Conservation (phyloP, 495 filamentous ascomycete species). For the Parachaetomium inaequale region DNA sequence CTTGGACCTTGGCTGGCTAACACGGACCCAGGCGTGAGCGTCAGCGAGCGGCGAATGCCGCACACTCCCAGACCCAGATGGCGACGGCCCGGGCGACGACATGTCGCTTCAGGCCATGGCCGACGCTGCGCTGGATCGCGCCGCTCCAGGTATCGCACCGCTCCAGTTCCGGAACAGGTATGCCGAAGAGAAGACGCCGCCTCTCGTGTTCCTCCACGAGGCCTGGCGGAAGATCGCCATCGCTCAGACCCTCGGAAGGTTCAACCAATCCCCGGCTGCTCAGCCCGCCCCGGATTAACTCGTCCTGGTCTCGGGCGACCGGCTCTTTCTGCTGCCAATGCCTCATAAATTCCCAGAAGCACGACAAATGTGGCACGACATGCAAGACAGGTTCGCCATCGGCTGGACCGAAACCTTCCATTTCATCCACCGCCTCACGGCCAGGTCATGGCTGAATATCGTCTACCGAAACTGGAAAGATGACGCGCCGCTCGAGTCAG, state of each 20-base stretch:
- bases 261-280: neutral
- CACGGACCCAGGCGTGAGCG: neutral
- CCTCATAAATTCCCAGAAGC: slow-evolving; percentile 7
- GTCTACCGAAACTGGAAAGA: slow-evolving; percentile 20
- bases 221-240: slow-evolving; percentile 25
- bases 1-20: neutral
- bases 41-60: neutral
- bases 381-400: slow-evolving; percentile 22
- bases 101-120: no score
- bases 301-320: slow-evolving; percentile 12
- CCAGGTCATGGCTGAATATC: slow-evolving; percentile 18
- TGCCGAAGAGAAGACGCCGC: slow-evolving; percentile 21
- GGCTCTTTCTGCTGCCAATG: slow-evolving; percentile 19
- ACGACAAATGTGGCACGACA: slow-evolving; percentile 9
- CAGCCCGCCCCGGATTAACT: neutral
- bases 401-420: slow-evolving; percentile 28
- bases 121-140: neutral
- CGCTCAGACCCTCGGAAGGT: neutral
- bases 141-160: slow-evolving; percentile 4
- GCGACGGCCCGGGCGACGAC: no score
- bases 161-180: slow-evolving; percentile 23
- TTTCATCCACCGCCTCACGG: slow-evolving; percentile 24
- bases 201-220: slow-evolving; percentile 25
- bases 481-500: slow-evolving; percentile 9
- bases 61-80: neutral